Evolutionary conservation across 1,284 basidiomycete species (phyloP), one percentile per base, ranked within the genome.

Genomic region (Fomitiporia mediterranea): DNA sequence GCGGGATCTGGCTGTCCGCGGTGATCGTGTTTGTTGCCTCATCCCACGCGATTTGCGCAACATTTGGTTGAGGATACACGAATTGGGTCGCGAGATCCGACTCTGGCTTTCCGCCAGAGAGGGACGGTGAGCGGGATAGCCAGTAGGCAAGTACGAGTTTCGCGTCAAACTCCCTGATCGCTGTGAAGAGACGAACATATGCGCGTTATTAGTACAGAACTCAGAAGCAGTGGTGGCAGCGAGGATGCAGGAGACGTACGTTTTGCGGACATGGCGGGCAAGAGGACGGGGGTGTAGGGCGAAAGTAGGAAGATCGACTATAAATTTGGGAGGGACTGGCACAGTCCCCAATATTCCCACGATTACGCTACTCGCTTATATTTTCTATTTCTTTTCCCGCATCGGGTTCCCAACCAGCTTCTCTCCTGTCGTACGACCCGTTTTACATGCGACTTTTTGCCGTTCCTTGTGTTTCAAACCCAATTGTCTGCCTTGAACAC

Each of bases 141-240:
- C 92, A 95, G 80, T 96, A 95, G 49, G 90, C 90, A 49, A 96
- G 80, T 61, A 96, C 80, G 64, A 95, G 88, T 79, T 97, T 97
- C 65, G 93, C 93, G 70, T 95, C 92, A 79, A 91, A 94, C 78
- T 94, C 91, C 70, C 89, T 86, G 75, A 94, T 94, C 66, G 91
- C 91, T 92, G 59, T 51, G 21, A 53, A 40, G 2, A 50, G 32
- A 13, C 19, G 50, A 28, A 37, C 55, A 51, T 54, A 58, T 57
- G 56, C 56, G 49, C 37, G 28, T 48, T 15, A 11, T 51, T 21
- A 51, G 49, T 25, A 27, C 19, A 27, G 17, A 27, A 27, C 17
- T 9, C 27, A 7, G 43, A 35, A 42, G 42, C 17, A 13, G 11
- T 3, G 2, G 13, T 43, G 21, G 19, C 9, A 13, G 17, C 9